Percentiles rank a stretch among this genome's conserved stretches.
Evolutionary conservation across 176 grass and related monocot genomes (phyloP).

Genomic region (Zoysia japonica): DNA sequence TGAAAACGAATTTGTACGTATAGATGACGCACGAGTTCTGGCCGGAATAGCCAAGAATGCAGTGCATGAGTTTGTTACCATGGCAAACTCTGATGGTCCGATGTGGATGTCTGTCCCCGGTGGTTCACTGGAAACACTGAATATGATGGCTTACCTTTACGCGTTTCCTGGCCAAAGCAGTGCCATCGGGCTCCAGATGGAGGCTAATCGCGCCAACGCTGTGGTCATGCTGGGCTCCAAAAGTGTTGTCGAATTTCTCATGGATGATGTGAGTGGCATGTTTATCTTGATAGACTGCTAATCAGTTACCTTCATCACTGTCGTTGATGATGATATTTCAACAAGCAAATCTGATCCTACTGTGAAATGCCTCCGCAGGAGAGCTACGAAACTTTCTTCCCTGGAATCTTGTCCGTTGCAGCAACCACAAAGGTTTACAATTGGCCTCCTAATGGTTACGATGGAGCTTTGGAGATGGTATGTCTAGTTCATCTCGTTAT

Average conservation of each 20-base stretch:
- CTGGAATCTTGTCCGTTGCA: conserved; percentile 39
- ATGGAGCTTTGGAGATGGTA: conserved; percentile 59
- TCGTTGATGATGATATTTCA: conserved; percentile 3
- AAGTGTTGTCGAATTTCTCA: conserved; percentile 40
- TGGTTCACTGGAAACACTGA: conserved; percentile 38
- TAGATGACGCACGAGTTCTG: neutral
- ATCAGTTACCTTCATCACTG: neutral
- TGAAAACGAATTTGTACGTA: neutral
- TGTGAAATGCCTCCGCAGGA: conserved; percentile 44
- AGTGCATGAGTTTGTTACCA: conserved; percentile 36
- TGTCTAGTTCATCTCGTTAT: conserved; percentile 25
- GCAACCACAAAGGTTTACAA: conserved; percentile 28
- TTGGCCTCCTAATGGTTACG: conserved; percentile 15
- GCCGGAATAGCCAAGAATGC: conserved; percentile 37
- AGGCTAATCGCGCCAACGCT: conserved; percentile 50
- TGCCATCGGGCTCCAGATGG: conserved; percentile 9
- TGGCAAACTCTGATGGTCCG: conserved; percentile 28
- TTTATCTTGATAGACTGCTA: neutral
- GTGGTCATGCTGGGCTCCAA: conserved; percentile 36
- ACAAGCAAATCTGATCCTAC: conserved; percentile 13
- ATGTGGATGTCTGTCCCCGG: conserved; percentile 48
- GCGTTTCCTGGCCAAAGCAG: conserved; percentile 16
- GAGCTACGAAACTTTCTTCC: conserved; percentile 47
- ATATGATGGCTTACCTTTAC: conserved; percentile 35
- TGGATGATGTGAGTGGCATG: conserved; percentile 52